These are phyloP conservation scores for Kwoniella heveanensis DNA, from an alignment of 768 basidiomycete genomes.

Conservation along the genomic window DNA sequence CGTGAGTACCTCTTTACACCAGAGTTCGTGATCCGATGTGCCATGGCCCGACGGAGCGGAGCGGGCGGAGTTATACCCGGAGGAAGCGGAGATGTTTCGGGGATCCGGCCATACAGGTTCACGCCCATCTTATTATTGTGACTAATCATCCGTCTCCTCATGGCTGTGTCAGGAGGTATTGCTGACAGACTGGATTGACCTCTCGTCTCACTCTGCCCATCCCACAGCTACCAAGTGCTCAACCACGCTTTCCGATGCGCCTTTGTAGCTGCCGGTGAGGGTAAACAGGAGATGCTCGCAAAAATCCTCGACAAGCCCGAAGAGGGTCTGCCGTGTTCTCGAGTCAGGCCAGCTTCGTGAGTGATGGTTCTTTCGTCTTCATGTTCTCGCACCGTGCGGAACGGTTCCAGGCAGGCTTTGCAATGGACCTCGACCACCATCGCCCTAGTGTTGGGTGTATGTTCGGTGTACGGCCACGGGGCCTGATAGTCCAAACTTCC, in stretches of 20 bases:
- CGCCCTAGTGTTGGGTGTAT: not conserved
- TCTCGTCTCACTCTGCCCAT: not conserved
- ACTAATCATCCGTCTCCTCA: too few relatives aligned
- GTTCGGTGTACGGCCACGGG: too few relatives aligned
- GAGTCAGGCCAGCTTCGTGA: conserved; percentile 68
- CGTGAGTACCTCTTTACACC: conserved; percentile 60
- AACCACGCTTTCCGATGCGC: conserved; percentile 67
- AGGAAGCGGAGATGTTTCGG: not conserved
- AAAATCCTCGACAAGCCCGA: conserved; percentile 79
- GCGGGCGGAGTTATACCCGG: too few relatives aligned
- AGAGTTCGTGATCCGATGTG: too few relatives aligned
- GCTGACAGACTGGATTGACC: too few relatives aligned
- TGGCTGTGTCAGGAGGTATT: too few relatives aligned
- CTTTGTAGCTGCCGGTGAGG: conserved; percentile 82
- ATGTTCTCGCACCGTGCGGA: too few relatives aligned
- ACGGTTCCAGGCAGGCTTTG: too few relatives aligned
- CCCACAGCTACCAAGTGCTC: conserved; percentile 53
- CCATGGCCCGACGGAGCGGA: not conserved
- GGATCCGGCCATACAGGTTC: too few relatives aligned
- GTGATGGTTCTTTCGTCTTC: too few relatives aligned
- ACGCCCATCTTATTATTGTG: too few relatives aligned
- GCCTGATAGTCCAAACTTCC: too few relatives aligned
- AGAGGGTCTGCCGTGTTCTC: conserved; percentile 74
- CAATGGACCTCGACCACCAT: not conserved
- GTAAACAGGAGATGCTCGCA: conserved; percentile 75